Conservation (phyloP, 2,329 filamentous ascomycete species). For the Dryadomyces quercivorus region DNA sequence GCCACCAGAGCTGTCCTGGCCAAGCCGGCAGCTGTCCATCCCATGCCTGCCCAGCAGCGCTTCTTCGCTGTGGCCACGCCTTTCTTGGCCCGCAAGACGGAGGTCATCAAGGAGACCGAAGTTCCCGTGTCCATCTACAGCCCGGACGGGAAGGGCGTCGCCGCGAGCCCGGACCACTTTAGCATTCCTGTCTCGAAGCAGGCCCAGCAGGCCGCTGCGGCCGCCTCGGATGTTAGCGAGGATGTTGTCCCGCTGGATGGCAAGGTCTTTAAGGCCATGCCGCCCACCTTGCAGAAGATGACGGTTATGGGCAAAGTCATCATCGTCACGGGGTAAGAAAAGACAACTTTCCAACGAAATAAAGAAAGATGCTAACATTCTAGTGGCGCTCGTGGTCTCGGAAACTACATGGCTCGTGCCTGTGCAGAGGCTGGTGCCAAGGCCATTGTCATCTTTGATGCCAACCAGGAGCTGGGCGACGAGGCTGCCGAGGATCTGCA, state of each 20-base stretch:
- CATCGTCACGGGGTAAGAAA: slow-evolving; percentile 54
- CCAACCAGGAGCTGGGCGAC: slow-evolving; percentile 64
- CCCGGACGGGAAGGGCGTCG: slow-evolving; percentile 31
- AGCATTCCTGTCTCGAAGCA: slow-evolving; percentile 37
- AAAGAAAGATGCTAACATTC: background rate
- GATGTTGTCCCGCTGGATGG: slow-evolving; percentile 40
- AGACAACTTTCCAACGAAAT: background rate
- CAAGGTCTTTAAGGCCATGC: slow-evolving; percentile 42
- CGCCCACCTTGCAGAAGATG: slow-evolving; percentile 57
- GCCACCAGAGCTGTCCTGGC: slow-evolving; percentile 15
- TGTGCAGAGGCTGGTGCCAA: slow-evolving; percentile 65
- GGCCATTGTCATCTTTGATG: slow-evolving; percentile 63
- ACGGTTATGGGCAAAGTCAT: slow-evolving; percentile 58
- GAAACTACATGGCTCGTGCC: slow-evolving; percentile 68
- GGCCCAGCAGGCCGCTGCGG: background rate
- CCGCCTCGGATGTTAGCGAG: slow-evolving; percentile 26
- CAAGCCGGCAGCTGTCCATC: slow-evolving; percentile 8
- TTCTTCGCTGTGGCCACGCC: slow-evolving; percentile 24
- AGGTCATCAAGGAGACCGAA: slow-evolving; percentile 44
- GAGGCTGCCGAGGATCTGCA: slow-evolving; percentile 57
- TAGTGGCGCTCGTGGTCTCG: slow-evolving; percentile 64
- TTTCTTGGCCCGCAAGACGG: slow-evolving; percentile 24
- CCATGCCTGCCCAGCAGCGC: slow-evolving; percentile 14
- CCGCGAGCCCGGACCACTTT: slow-evolving; percentile 34
- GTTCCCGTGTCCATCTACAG: slow-evolving; percentile 43